A percentile compares a stretch with the other conserved stretches of the same genome.
These are phyloP conservation scores for Dictyophora rubrovolvata DNA, from an alignment of 768 basidiomycete species.

Conservation along the genomic window DNA sequence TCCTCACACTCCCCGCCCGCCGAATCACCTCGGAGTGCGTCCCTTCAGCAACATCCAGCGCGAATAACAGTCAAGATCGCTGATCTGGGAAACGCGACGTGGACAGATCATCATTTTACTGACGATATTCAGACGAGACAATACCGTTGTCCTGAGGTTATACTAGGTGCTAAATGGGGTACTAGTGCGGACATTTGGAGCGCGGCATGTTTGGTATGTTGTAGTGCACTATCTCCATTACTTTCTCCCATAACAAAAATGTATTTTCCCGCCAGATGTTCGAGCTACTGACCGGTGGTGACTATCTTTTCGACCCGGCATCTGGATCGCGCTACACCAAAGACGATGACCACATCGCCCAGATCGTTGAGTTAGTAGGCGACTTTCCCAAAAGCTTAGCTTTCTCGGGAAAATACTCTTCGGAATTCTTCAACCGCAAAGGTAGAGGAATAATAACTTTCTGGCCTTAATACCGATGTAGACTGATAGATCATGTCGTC, in stretches of 20 bases:
- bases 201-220: slow-evolving; percentile 81
- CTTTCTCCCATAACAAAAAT: too few relatives aligned
- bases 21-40: neutral
- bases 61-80: slow-evolving; percentile 98
- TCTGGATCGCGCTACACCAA: slow-evolving; percentile 92
- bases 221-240: neutral
- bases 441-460: slow-evolving; percentile 36
- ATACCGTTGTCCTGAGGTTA: slow-evolving; percentile 96
- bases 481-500: neutral
- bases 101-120: slow-evolving; percentile 94
- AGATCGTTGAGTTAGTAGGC: slow-evolving; percentile 93
- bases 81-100: slow-evolving; percentile 91
- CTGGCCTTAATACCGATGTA: neutral
- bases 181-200: slow-evolving; percentile 96
- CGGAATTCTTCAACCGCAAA: slow-evolving; percentile 94
- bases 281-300: slow-evolving; percentile 91
- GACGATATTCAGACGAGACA: slow-evolving; percentile 98
- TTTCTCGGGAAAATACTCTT: slow-evolving; percentile 84
- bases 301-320: slow-evolving; percentile 96
- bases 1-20: slow-evolving; percentile 10
- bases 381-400: slow-evolving; percentile 79
- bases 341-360: slow-evolving; percentile 95
- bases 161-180: slow-evolving; percentile 93
- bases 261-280: too few relatives aligned
- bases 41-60: slow-evolving; percentile 10